Evolutionary conservation across 768 basidiomycete species (phyloP), one percentile per base, ranked within the genome.

Genomic region (Fomitopsis serialis): DNA sequence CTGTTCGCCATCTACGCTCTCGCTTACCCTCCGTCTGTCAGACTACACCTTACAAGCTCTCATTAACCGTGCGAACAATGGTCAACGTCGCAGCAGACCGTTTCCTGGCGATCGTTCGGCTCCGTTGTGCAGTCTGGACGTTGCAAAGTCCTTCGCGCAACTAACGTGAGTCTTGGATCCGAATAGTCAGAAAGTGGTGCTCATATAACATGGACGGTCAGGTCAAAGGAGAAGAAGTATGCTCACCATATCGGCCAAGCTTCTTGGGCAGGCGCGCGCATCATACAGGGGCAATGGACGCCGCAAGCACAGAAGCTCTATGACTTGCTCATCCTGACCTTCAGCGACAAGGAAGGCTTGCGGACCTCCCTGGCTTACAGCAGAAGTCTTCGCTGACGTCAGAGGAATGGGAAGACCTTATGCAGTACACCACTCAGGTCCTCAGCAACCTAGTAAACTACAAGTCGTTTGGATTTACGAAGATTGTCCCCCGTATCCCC

Each of bases 231-330:
- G 63, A 87, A 89, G 71, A 78, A 84, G 55, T 94, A 94, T 61
- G 78, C 86, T 2, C 89, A 93, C 68, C 83, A 79, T 62, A 48
- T 91, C 13, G 78, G 76, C 19, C 63, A 80, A 58, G 91, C 90
- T 6, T 82, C 84, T 1, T 94, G 92, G 92, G 87, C 87, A 0
- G 92, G 92, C 25, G 87, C 81, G 47, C 78, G 87, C 37, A 87
- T 94, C 68, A 87, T 92, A 51, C 87, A 90, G 71, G 85, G 74
- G 43, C 90, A 93, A 72, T 91, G 87, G 87, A 89, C 90, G 0
- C 74, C 82, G 0, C 78, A 87, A 57, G 87, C 87, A 4, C 64
- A 72, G 57, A 74, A 74, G 63, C 75, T 91, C 44, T 86, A 85
- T 62, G 85, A 89, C 69, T 75, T 91, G 8, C 69, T 92, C 62